Evolutionary conservation across 306 rosid genomes (phyloP), one percentile per base, ranked within the genome.

Genomic region (Medicago ruthenica): DNA sequence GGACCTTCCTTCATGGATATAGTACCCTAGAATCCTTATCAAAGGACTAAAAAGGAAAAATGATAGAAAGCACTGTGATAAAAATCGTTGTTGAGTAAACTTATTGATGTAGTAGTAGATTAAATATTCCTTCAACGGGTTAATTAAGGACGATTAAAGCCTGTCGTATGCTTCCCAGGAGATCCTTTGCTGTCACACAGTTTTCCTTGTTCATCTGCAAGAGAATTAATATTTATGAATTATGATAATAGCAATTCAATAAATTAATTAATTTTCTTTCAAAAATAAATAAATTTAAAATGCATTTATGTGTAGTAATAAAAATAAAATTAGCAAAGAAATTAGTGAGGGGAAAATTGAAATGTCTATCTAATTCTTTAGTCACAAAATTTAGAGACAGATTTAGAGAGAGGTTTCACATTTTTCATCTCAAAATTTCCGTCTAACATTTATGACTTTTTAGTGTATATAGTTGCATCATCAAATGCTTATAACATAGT

Each of bases 161-260:
- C 64, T 81, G 77, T 60, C 90, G 80, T 36, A 92, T 78, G 47
- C 78, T 85, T 66, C 74, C 75, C 4, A 84, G 75, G 1, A 92
- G 80, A 65, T 94, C 95, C 81, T 76, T 87, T 41, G 84, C 84
- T 37, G 85, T 81, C 82, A 87, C 77, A 77, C 75, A 42, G 67
- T 70, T 85, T 41, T 84, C 95, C 51, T 39, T 78, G 34, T 91
- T 87, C 93, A 88, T 90, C 98, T 94, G 85, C 79, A 82, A 45
- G 7, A 67, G 0, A 64, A 9, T 12, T 24, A 24, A 59, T 20
- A 27, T 9, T 5, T 21, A 22, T 22, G 5, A 4, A 22, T 37
- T 17, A 24, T 12, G 1, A 59, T 27, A 6, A 40, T 18, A 37
- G 27, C 9, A 39, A 37, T 8, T 2, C 17, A 62, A 62, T 14